Base-by-base conservation (phyloP, 2,329 filamentous ascomycete species). In the Nothomitra cinnamomea region DNA sequence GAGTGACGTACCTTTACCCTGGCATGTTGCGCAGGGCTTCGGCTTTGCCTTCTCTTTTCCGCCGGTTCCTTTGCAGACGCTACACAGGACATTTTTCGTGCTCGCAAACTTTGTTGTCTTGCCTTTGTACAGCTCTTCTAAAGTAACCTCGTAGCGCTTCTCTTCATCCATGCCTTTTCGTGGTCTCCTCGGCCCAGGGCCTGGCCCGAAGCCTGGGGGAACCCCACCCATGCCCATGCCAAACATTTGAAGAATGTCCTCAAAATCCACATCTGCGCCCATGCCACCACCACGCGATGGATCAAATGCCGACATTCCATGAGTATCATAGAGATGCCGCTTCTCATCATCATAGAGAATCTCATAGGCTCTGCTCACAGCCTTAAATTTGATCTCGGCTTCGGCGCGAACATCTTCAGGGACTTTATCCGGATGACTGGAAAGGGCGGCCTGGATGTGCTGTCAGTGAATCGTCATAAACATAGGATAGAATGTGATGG, bases 81-180 rank as follows among this genome's bases (percentile, higher is more conserved):
- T 76, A 70, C 92, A 98, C 57, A 95, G 75, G 57, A 95, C 78
- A 64, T 95, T 90, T 73, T 96, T 96, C 63, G 89, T 94, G 63
- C 86, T 92, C 7, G 87, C 82, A 66, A 98, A 95, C 70, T 94
- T 92, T 64, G 94, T 92, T 0, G 92, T 95, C 75, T 96, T 95
- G 62, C 92, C 92, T 71, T 94, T 95, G 77, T 96, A 98, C 32
- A 98, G 75, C 68, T 98, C 92, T 67, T 96, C 92, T 56, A 98
- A 71, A 1, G 81, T 85, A 55, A 96, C 86, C 65, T 88, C 82
- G 70, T 98, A 96, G 61, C 87, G 79, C 62, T 94, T 87, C 65
- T 94, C 83, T 67, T 95, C 90, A 60, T 89, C 82, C 53, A 78
- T 80, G 47, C 90, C 88, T 61, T 81, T 84, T 56, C 82, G 75